Evolutionary conservation across 768 basidiomycete species (phyloP).

Genomic region (Sarcodon sp.): DNA sequence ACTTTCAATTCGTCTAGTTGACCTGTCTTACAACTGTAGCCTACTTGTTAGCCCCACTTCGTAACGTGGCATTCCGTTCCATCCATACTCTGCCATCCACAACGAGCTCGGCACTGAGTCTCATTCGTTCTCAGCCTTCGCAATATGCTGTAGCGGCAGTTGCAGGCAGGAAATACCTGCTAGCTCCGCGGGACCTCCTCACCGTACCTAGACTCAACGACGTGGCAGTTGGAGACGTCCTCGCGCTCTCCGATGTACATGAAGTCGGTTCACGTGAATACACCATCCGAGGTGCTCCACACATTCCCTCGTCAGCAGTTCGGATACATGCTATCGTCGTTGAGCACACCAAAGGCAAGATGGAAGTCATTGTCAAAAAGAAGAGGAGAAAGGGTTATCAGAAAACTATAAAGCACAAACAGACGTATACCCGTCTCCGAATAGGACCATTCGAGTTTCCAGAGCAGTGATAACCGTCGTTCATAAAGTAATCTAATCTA

Average conservation of each 20-base stretch:
- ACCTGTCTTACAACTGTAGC: neutral
- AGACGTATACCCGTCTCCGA: constrained; percentile 88
- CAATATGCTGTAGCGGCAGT: constrained; percentile 88
- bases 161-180: constrained; percentile 77
- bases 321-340: constrained; percentile 83
- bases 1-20: neutral
- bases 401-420: constrained; percentile 88
- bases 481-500: neutral
- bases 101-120: constrained; percentile 52
- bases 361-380: constrained; percentile 92
- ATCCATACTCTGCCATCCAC: constrained; percentile 26
- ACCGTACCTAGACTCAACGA: constrained; percentile 87
- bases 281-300: constrained; percentile 71
- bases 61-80: constrained; percentile 12
- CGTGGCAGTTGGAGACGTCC: constrained; percentile 73
- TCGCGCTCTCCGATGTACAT: constrained; percentile 75
- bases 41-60: constrained; percentile 6
- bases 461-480: constrained; percentile 11
- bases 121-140: constrained; percentile 84
- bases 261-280: constrained; percentile 95
- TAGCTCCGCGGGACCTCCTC: constrained; percentile 83
- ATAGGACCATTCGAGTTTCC: constrained; percentile 67
- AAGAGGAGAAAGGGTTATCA: constrained; percentile 98
- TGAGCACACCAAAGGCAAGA: constrained; percentile 90
- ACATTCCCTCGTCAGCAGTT: constrained; percentile 52